Conservation (phyloP, 2,329 filamentous ascomycete species). For the Paramyrothecium roridum region DNA sequence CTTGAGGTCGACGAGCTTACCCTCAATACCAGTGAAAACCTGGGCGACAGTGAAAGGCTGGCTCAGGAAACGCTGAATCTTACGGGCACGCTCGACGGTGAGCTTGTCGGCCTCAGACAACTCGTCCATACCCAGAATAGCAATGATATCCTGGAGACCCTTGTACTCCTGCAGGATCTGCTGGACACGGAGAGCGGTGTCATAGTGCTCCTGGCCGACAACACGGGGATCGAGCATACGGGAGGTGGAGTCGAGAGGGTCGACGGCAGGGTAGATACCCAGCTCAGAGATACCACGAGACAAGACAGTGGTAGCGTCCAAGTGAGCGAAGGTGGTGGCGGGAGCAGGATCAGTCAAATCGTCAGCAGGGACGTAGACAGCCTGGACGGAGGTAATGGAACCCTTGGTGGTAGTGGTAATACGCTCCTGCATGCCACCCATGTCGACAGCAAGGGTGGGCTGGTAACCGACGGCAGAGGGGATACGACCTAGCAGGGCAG, state of each 20-base stretch:
- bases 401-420: slow-evolving; percentile 99
- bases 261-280: slow-evolving; percentile 99
- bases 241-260: slow-evolving; percentile 98
- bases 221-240: slow-evolving; percentile 99
- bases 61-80: slow-evolving; percentile 99
- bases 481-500: slow-evolving; percentile 97
- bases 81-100: slow-evolving; percentile 99
- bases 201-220: slow-evolving; percentile 97
- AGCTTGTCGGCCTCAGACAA: slow-evolving; percentile 99
- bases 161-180: slow-evolving; percentile 99
- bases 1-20: slow-evolving; percentile 96
- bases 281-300: slow-evolving; percentile 99
- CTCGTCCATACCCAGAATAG: slow-evolving; percentile 99
- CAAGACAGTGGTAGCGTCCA: slow-evolving; percentile 99
- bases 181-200: slow-evolving; percentile 90
- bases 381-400: slow-evolving; percentile 99
- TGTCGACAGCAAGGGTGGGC: slow-evolving; percentile 96
- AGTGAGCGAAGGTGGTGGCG: slow-evolving; percentile 98
- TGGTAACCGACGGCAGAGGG: slow-evolving; percentile 99
- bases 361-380: slow-evolving; percentile 99
- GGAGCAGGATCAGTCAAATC: slow-evolving; percentile 99
- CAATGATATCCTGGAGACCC: slow-evolving; percentile 99
- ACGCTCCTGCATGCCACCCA: slow-evolving; percentile 99
- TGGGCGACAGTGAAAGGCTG: slow-evolving; percentile 93
- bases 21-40: slow-evolving; percentile 91